Evolutionary conservation across 139 green algal genomes (phyloP), one percentile per base, ranked within the genome.

Genomic region (Picochlorum sp.): DNA sequence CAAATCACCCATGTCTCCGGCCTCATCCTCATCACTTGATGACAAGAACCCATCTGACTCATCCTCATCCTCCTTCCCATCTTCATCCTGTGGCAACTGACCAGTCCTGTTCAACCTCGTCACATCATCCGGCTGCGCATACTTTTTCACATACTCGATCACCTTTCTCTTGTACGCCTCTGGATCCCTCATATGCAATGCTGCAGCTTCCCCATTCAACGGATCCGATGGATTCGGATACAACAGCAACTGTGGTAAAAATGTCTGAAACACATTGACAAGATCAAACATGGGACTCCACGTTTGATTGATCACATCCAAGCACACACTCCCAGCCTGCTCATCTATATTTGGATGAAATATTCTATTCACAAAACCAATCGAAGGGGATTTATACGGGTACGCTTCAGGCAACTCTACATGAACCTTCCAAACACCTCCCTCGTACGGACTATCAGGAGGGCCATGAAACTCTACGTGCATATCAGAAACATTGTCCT

Each of bases 271-370:
- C 7, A 99, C 90, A 68, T 99, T 99, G 49, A 99, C 81, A 24
- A 99, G 81, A 68, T 99, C 90, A 83, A 99, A 99, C 92, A 99
- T 98, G 7, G 94, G 94, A 73, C 81, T 94, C 94, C 94, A 99
- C 1, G 89, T 97, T 73, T 98, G 94, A 77, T 99, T 99, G 76
- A 99, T 98, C 20, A 98, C 93, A 67, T 98, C 94, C 44, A 98
- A 65, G 83, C 94, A 99, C 10, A 99, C 93, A 11, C 85, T 95
- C 3, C 93, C 93, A 23, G 65, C 34, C 80, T 72, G 83, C 73
- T 97, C 89, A 70, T 98, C 94, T 4, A 99, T 90, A 68, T 99
- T 99, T 13, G 94, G 94, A 68, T 99, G 94, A 77, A 89, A 99
- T 44, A 98, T 97, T 18, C 87, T 79, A 80, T 99, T 99, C 14